Evolutionary conservation across 83 land plant genomes (phyloP).

Genomic region (Larix sibirica): DNA sequence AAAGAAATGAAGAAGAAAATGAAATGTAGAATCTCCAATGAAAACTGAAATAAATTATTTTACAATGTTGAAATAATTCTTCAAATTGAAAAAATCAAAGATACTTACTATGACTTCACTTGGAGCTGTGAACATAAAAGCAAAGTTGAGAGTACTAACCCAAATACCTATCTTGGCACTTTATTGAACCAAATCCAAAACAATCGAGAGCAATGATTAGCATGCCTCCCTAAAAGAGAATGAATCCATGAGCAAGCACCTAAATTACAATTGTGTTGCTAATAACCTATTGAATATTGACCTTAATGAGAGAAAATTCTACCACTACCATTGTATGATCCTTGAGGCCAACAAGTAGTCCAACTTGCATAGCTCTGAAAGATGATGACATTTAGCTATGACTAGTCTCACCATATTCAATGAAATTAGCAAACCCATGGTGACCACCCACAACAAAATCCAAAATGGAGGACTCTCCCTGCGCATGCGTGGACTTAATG

Average conservation of each 20-base stretch:
- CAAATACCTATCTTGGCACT: too few relatives aligned
- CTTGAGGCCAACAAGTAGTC: conserved; percentile 78
- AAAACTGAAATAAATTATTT: too few relatives aligned
- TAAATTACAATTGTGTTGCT: conserved; percentile 94
- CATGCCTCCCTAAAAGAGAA: conserved; percentile 95
- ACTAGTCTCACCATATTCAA: conserved; percentile 48
- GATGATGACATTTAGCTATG: conserved; percentile 62
- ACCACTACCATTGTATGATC: conserved; percentile 78
- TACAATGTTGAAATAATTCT: too few relatives aligned
- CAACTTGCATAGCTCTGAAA: conserved; percentile 89
- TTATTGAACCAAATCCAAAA: too few relatives aligned
- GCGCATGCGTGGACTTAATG: too few relatives aligned
- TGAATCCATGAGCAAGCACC: conserved; percentile 67
- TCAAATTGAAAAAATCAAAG: too few relatives aligned
- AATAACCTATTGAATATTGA: conserved; percentile 84
- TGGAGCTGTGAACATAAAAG: too few relatives aligned
- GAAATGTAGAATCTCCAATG: too few relatives aligned
- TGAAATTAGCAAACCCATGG: conserved; percentile 54
- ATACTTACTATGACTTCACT: too few relatives aligned
- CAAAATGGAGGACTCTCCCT: conserved; percentile 24
- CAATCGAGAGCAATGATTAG: conserved; percentile 87
- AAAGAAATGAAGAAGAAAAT: too few relatives aligned
- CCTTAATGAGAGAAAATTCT: conserved; percentile 72
- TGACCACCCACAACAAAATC: conserved; percentile 51
- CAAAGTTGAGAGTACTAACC: too few relatives aligned